Evolutionary conservation across 257 asterid species (phyloP).

Genomic region (Verbena officinalis): DNA sequence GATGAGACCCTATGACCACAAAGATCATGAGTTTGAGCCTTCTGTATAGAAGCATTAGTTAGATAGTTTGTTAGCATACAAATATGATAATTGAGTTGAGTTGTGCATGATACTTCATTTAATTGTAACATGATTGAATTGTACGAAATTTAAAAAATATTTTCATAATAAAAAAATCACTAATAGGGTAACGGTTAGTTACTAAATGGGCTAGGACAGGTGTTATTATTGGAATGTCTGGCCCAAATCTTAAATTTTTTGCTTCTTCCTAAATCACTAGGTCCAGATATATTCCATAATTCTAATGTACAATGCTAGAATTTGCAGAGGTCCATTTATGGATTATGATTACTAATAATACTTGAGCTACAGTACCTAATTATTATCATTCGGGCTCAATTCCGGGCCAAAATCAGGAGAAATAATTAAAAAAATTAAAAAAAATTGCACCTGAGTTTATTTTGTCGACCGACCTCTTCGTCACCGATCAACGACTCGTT

Average conservation of each 20-base stretch:
- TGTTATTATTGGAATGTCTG: neutral
- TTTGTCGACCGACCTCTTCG: slow-evolving; percentile 58
- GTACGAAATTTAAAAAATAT: no score
- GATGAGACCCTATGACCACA: no score
- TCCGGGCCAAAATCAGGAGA: slow-evolving; percentile 40
- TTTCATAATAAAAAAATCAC: no score
- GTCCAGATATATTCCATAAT: slow-evolving; percentile 33
- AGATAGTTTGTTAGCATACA: no score
- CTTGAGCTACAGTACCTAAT: slow-evolving; percentile 21
- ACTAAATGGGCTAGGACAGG: slow-evolving; percentile 29
- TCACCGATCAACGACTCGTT: slow-evolving; percentile 48
- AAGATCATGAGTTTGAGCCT: no score
- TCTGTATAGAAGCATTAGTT: no score
- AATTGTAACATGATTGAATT: no score
- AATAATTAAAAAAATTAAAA: slow-evolving; percentile 5
- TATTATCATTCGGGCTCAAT: slow-evolving; percentile 36
- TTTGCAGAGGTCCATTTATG: slow-evolving; percentile 18
- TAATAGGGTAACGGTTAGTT: no score
- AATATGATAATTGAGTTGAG: no score
- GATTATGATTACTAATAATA: slow-evolving; percentile 17
- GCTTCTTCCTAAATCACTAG: slow-evolving; percentile 13
- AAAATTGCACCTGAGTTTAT: slow-evolving; percentile 31
- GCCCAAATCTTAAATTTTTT: slow-evolving; percentile 30
- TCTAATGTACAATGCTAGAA: neutral
- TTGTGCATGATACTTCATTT: no score